Evolutionary conservation across 2,329 filamentous ascomycete species (phyloP), one percentile per base, ranked within the genome.

Genomic region (Aspergillus candidus): DNA sequence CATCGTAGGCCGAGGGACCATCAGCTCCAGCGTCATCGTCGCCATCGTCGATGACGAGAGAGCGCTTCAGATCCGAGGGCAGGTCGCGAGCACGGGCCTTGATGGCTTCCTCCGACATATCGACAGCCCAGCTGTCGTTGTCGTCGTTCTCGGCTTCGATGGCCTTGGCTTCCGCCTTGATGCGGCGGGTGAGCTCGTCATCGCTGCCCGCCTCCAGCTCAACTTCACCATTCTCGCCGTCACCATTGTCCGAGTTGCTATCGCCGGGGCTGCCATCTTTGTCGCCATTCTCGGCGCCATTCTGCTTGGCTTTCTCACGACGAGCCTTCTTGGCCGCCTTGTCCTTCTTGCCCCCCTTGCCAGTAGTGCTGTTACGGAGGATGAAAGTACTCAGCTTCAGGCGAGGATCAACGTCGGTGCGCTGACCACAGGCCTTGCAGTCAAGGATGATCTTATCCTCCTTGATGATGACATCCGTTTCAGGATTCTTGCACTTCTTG

Each of bases 401-500:
- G 64, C 90, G 88, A 55, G 90, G 77, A 62, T 97, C 91, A 44
- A 95, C 91, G 52, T 93, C 84, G 55, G 86, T 86, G 63, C 88
- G 89, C 72, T 94, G 86, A 65, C 93, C 93, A 66, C 93, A 98
- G 51, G 93, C 93, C 76, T 98, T 98, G 84, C 93, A 98, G 73
- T 98, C 93, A 56, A 97, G 83, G 51, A 88, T 72, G 68, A 98
- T 97, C 66, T 79, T 82, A 43, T 86, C 88, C 61, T 96, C 90
- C 73, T 95, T 96, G 78, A 97, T 88, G 64, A 86, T 82, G 63
- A 97, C 84, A 55, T 94, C 90, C 55, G 93, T 98, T 78, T 98
- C 93, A 31, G 93, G 93, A 71, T 98, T 98, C 82, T 95, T 95
- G 84, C 93, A 98, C 70, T 94, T 91, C 77, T 94, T 94, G 86